Base-by-base conservation (phyloP, 1,284 basidiomycete genomes). In the Pulveroboletus ridleyi region DNA sequence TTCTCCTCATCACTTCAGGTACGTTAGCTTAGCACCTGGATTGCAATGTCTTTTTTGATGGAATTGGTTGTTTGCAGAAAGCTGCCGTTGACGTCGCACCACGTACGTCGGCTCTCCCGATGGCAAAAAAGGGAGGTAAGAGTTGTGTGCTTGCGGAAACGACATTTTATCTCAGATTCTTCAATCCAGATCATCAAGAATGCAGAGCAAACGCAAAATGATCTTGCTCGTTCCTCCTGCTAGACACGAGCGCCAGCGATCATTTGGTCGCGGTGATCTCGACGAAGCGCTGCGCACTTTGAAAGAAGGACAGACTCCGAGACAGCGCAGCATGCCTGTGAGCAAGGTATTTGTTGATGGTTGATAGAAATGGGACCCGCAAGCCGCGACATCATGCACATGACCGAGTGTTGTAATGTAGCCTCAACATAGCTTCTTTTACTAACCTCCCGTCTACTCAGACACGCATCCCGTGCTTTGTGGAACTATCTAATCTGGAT, bases 211-310 rank as follows among this genome's bases (percentile, higher is more conserved):
- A 52, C 46, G 18, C 17, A 58, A 11, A 50, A 55, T 14, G 52
- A 68, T 18, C 41, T 29, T 42, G 41, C 47, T 70, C 62, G 50
- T n/a, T 55, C 66, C 72, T 68, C 58, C 72, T 69, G 53, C 69
- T 66, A 56, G 74, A 76, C 59, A 74, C 68, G 63, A 77, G 58
- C 68, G 62, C 66, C 82, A 39, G 79, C 82, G 70, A 18, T 89
- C 91, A 3, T 74, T 92, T 64, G 88, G 88, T 22, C 85, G 90
- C 49, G 94, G 93, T 17, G 90, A 91, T 63, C 78, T 95, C 50
- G 94, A 96, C 70, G 86, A 91, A 70, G 92, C 91, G 13, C 91
- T 96, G 59, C 87, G 91, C 46, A 94, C 89, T 65, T 86, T 96
- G 80, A 87, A 89, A 46, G 84, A 87, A 41, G 91, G 89, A 20